A percentile compares a stretch with the other conserved stretches of the same genome.
phyloP scores from a whole-genome alignment of 2,329 filamentous ascomycete genomes.

The Arthrobotrys sinensis region DNA sequence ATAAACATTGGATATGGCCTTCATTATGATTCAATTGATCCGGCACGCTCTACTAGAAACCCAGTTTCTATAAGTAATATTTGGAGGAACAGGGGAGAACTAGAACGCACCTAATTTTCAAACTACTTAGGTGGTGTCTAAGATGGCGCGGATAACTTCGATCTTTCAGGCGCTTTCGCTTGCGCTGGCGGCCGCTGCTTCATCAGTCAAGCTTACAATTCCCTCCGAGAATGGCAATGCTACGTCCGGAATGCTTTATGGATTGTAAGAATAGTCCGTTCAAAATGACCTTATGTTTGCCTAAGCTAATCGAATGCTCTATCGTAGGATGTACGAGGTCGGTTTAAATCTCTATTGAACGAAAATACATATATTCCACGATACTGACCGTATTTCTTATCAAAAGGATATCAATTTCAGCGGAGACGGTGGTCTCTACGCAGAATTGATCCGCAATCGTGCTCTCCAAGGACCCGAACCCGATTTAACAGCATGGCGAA shows the following conservation, averaged over 20 bases:
- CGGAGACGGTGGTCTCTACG: constrained; percentile 81
- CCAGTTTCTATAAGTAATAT: not conserved
- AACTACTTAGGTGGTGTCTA: not conserved
- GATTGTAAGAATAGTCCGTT: constrained; percentile 21
- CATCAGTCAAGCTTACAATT: constrained; percentile 36
- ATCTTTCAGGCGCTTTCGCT: constrained; percentile 21
- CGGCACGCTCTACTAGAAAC: not conserved
- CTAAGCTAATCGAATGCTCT: not conserved
- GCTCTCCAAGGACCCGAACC: constrained; percentile 75
- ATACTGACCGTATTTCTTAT: not conserved
- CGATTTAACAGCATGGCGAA: constrained; percentile 70
- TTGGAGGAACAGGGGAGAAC: not conserved
- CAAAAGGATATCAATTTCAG: constrained; percentile 76
- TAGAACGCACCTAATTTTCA: not conserved
- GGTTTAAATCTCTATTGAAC: not conserved
- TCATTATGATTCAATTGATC: not conserved
- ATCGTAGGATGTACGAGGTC: constrained; percentile 66
- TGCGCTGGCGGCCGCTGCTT: not conserved
- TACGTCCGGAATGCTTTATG: constrained; percentile 38
- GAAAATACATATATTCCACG: not conserved
- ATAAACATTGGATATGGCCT: not conserved
- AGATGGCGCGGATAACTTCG: constrained; percentile 11
- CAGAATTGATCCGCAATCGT: constrained; percentile 79
- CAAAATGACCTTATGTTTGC: too few species aligned
- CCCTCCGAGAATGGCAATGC: constrained; percentile 42